Conservation (phyloP, 495 filamentous ascomycete species). For the Aspergillus sclerotiicarbonarius region DNA sequence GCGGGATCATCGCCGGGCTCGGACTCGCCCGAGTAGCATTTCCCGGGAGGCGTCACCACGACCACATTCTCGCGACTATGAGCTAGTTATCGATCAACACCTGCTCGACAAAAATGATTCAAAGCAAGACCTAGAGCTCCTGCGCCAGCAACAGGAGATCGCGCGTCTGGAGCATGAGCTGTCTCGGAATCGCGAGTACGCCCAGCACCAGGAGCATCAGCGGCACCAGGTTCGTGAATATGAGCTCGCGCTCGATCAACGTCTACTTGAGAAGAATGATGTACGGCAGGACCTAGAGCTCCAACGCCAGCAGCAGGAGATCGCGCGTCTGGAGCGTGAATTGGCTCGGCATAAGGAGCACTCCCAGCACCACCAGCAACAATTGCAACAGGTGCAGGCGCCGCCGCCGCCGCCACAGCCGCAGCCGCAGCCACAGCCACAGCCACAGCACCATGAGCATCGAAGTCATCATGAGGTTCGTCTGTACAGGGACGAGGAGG, state of each 20-base stretch:
- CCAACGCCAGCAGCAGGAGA: conserved; percentile 42
- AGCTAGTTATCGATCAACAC: conserved; percentile 37
- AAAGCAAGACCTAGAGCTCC: conserved; percentile 41
- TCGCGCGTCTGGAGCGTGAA: conserved; percentile 45
- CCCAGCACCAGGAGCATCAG: conserved; percentile 9
- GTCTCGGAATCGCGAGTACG: conserved; percentile 28
- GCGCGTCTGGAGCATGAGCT: conserved; percentile 45
- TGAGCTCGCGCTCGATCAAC: conserved; percentile 39
- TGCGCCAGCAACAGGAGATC: conserved; percentile 44
- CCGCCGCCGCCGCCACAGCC: no score
- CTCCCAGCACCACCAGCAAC: conserved; percentile 11
- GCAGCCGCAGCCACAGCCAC: background rate
- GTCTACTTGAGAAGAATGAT: conserved; percentile 37
- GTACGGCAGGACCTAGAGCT: conserved; percentile 42
- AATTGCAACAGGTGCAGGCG: no score
- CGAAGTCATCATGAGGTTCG: conserved; percentile 23
- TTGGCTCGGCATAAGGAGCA: conserved; percentile 32
- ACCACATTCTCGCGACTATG: conserved; percentile 30
- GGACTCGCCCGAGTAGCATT: conserved; percentile 17
- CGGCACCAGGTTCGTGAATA: conserved; percentile 27
- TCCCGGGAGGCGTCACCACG: conserved; percentile 21
- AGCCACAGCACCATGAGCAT: conserved; percentile 14
- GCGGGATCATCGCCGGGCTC: conserved; percentile 19
- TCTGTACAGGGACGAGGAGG: conserved; percentile 32
- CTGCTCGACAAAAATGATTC: conserved; percentile 36